Evolutionary conservation across 176 grass and related monocot species (phyloP).

Genomic region (Guadua angustifolia): DNA sequence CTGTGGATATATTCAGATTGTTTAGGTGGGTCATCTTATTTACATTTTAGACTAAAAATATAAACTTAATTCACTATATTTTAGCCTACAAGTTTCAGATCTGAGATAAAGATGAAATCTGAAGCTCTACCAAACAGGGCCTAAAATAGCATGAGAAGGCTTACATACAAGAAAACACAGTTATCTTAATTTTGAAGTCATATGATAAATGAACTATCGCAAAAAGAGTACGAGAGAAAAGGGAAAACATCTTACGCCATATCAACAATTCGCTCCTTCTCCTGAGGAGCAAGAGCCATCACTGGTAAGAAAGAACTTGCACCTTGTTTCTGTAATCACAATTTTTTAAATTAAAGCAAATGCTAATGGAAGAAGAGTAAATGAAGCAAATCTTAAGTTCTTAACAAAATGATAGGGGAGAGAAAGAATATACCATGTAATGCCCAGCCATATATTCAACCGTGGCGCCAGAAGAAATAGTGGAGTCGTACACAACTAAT

Average conservation of each 20-base stretch:
- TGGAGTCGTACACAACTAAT: constrained; percentile 93
- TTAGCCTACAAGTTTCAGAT: no score
- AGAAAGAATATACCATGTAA: constrained; percentile 72
- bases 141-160: background rate
- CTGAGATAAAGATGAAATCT: no score
- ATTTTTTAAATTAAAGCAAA: constrained; percentile 12
- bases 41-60: no score
- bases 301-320: constrained; percentile 98
- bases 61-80: no score
- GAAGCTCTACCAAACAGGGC: no score
- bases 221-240: constrained; percentile 11
- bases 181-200: constrained; percentile 1
- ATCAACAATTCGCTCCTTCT: constrained; percentile 92
- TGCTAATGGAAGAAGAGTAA: background rate
- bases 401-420: constrained; percentile 15
- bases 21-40: no score
- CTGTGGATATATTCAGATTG: no score
- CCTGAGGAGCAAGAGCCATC: constrained; percentile 97
- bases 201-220: constrained; percentile 21
- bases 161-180: background rate
- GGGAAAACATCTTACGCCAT: constrained; percentile 84
- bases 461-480: constrained; percentile 88
- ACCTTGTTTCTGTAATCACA: constrained; percentile 84
- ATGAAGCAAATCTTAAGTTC: background rate
- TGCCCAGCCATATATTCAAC: constrained; percentile 99